Percentiles rank a stretch among this genome's conserved stretches.
phyloP scores from a whole-genome alignment of 371 early-diverging fungal species.

The Sporodiniella umbellata region DNA sequence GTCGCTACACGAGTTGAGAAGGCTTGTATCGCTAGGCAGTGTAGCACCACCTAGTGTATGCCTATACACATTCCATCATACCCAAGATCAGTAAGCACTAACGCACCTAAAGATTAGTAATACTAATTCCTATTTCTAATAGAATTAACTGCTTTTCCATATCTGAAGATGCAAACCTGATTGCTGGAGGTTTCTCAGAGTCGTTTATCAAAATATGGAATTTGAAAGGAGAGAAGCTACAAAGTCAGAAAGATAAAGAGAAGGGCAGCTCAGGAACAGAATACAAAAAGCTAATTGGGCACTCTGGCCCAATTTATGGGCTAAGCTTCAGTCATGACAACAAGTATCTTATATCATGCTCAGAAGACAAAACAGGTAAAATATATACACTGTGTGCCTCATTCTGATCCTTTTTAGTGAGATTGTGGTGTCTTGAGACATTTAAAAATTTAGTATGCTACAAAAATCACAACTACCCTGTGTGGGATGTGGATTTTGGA shows the following conservation, averaged over 20 bases:
- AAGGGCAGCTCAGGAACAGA: conserved; percentile 37
- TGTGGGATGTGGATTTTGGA: conserved; percentile 95
- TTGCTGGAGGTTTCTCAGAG: conserved; percentile 89
- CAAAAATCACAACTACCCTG: conserved; percentile 97
- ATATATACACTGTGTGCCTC: neutral
- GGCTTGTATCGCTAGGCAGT: conserved; percentile 72
- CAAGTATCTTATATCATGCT: conserved; percentile 88
- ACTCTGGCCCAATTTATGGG: conserved; percentile 96
- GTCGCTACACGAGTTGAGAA: conserved; percentile 79
- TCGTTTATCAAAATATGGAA: conserved; percentile 89
- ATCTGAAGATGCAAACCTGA: conserved; percentile 72
- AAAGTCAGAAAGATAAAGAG: conserved; percentile 29
- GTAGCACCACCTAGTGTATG: conserved; percentile 91
- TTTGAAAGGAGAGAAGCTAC: conserved; percentile 66
- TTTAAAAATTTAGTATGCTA: conserved; percentile 89
- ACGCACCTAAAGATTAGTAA: too few species aligned
- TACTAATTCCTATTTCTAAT: conserved; percentile 1
- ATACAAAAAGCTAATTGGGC: conserved; percentile 84
- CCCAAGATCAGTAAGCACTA: conserved; percentile 71
- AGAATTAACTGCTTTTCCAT: conserved; percentile 75
- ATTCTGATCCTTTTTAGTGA: conserved; percentile 45
- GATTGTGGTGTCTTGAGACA: conserved; percentile 96
- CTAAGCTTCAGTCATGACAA: conserved; percentile 89
- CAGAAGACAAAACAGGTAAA: conserved; percentile 95
- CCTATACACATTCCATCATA: conserved; percentile 98